These are phyloP conservation scores for Pinus taeda DNA, from an alignment of 75 land plant species.

Conservation along the genomic window DNA sequence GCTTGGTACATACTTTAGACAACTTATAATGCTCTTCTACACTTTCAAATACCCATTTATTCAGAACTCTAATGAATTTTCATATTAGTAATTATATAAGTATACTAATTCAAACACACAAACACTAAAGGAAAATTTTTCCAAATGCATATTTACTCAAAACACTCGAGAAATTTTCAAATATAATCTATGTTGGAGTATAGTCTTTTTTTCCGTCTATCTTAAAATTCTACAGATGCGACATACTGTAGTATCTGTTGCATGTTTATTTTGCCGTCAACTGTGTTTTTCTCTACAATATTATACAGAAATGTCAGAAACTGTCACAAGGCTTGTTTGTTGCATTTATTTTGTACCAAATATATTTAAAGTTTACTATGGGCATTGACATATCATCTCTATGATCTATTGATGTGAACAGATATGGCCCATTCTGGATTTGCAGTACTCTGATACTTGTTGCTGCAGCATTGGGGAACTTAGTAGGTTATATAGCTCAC, in stretches of 20 bases:
- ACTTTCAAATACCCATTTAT: not conserved
- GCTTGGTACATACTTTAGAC: not conserved
- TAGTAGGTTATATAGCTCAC: slow-evolving; percentile 92
- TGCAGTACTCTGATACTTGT: slow-evolving; percentile 99
- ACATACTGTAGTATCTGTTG: too few species aligned
- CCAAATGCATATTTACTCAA: too few species aligned
- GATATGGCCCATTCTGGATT: slow-evolving; percentile 99
- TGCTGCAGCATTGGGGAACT: slow-evolving; percentile 94
- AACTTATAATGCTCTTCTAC: not conserved
- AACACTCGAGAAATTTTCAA: too few species aligned
- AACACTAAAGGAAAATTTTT: too few species aligned
- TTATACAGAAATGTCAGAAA: not conserved
- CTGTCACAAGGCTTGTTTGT: not conserved
- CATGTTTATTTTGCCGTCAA: not conserved
- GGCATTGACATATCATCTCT: not conserved
- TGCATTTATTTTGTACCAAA: not conserved
- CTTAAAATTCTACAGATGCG: too few species aligned
- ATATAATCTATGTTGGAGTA: too few species aligned
- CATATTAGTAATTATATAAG: too few species aligned
- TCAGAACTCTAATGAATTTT: too few species aligned
- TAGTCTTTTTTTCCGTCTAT: too few species aligned
- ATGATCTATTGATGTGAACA: slow-evolving; percentile 25
- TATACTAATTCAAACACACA: too few species aligned
- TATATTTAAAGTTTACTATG: not conserved
- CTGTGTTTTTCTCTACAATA: not conserved